A percentile compares a stretch with the other conserved stretches of the same genome.
Evolutionary conservation across 192 early-diverging fungal species (phyloP).

Genomic region (Chytriomyces hyalinus): DNA sequence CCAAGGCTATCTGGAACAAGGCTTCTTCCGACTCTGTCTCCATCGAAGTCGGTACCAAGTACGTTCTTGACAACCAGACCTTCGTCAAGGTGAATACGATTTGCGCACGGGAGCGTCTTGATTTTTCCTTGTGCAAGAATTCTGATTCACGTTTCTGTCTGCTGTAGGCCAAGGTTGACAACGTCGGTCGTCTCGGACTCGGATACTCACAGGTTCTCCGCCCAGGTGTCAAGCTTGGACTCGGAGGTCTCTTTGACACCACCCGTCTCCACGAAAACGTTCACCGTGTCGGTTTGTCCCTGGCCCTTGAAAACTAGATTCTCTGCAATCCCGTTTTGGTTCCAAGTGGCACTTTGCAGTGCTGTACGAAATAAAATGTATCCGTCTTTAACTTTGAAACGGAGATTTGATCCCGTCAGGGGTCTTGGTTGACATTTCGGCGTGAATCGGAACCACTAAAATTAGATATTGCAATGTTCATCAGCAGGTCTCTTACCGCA

Average conservation of each 20-base stretch:
- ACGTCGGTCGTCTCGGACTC: conserved; percentile 84
- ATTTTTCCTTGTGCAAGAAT: too few species aligned
- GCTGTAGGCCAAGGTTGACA: conserved; percentile 59
- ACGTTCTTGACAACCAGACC: conserved; percentile 83
- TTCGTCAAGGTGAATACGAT: conserved; percentile 69
- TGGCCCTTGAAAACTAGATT: conserved; percentile 88
- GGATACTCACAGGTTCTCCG: conserved; percentile 93
- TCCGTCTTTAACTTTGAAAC: too few species aligned
- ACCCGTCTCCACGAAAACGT: conserved; percentile 90
- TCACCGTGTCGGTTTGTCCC: conserved; percentile 91
- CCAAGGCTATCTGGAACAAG: conserved; percentile 88
- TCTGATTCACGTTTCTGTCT: too few species aligned
- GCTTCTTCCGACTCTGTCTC: conserved; percentile 69
- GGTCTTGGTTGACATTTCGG: too few species aligned
- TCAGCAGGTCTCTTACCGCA: too few species aligned
- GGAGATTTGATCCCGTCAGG: too few species aligned
- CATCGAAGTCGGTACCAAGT: conserved; percentile 95
- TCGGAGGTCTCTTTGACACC: conserved; percentile 91
- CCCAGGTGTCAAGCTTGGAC: conserved; percentile 90
- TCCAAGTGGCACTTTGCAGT: too few species aligned
- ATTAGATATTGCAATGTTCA: too few species aligned
- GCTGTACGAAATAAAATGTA: too few species aligned
- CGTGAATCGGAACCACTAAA: too few species aligned
- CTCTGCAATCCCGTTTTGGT: too few species aligned
- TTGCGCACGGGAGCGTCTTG: too few species aligned